Percentiles rank a stretch among this genome's conserved stretches.
These are phyloP conservation scores for Smallanthus sonchifolius DNA, from an alignment of 129 eudicot species.

Conservation along the genomic window DNA sequence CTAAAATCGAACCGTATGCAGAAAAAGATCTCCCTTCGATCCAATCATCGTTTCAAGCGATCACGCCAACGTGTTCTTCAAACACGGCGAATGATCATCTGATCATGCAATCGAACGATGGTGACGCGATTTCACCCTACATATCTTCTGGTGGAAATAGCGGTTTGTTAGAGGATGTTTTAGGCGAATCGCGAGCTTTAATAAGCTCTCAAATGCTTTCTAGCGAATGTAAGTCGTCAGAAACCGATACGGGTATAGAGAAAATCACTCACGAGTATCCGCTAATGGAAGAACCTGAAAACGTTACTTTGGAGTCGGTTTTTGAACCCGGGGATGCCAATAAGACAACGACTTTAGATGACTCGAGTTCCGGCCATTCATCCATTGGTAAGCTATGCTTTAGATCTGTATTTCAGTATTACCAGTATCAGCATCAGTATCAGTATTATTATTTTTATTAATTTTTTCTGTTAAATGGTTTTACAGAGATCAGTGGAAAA, in stretches of 20 bases:
- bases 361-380: slow-evolving; percentile 37
- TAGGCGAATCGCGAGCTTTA: slow-evolving; percentile 54
- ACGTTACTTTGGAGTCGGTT: slow-evolving; percentile 24
- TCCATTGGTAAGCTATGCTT: slow-evolving; percentile 29
- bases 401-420: neutral
- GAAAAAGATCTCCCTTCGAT: slow-evolving; percentile 64
- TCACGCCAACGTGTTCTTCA: slow-evolving; percentile 47
- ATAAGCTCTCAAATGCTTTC: slow-evolving; percentile 22
- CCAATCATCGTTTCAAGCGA: slow-evolving; percentile 38
- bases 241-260: slow-evolving; percentile 20
- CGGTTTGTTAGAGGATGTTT: slow-evolving; percentile 75
- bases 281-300: slow-evolving; percentile 37
- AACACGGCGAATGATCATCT: slow-evolving; percentile 29
- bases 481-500: slow-evolving; percentile 22
- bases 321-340: slow-evolving; percentile 22
- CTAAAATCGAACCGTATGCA: slow-evolving; percentile 1
- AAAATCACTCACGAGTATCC: slow-evolving; percentile 24
- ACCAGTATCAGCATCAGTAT: neutral
- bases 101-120: slow-evolving; percentile 35
- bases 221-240: slow-evolving; percentile 7
- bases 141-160: slow-evolving; percentile 36
- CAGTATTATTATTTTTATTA: neutral
- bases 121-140: slow-evolving; percentile 27
- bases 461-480: neutral
- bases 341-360: slow-evolving; percentile 17